Base-by-base conservation (phyloP, 805 yeast species). In the Candida palmyrensis region DNA sequence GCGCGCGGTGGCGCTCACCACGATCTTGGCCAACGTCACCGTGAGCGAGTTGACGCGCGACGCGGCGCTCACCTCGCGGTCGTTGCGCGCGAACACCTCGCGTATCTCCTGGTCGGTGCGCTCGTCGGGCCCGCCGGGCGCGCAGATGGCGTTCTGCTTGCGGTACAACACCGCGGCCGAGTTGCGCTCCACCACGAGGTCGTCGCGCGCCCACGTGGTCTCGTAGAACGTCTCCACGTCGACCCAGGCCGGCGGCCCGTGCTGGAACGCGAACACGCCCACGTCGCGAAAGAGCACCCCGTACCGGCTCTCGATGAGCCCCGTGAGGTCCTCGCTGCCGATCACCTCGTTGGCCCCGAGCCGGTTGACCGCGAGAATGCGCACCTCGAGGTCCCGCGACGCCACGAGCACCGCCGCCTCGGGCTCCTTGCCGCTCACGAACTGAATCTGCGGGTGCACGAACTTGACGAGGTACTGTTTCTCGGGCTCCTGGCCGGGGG, bases 401-500 rank as follows among this genome's bases (percentile, higher is more conserved):
- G 79, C 62, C 3, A 78, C 44, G 21, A 79, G 48, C 5, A 74
- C 65, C 36, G 79, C 73, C 1, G 74, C 59, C 10, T 68, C 57
- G 1, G 62, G 65, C 30, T 68, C 73, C 13, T 57, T 54, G 10
- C 67, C 68, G 14, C 76, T 66, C 8, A 65, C 59, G 16, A 76
- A 46, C 51, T 89, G 97, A 29, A 88, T 75, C 53, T 90, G 96
- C 0, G 97, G 96, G 18, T 86, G 75, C 5, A 82, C 62, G 27
- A 90, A 64, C 38, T 78, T 78, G 19, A 89, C 67, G 40, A 79
- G 62, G 49, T 77, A 82, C 27, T 82, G 75, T 33, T 79, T 75
- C 45, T 55, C 66, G 36, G 59, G 47, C 52, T 73, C 72, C 24
- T 68, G 65, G 27, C 59, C 51, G 2, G 55, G 59, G 5, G 56